Conservation (phyloP, 2,329 filamentous ascomycete genomes). For the Thielaviopsis euricoi region DNA sequence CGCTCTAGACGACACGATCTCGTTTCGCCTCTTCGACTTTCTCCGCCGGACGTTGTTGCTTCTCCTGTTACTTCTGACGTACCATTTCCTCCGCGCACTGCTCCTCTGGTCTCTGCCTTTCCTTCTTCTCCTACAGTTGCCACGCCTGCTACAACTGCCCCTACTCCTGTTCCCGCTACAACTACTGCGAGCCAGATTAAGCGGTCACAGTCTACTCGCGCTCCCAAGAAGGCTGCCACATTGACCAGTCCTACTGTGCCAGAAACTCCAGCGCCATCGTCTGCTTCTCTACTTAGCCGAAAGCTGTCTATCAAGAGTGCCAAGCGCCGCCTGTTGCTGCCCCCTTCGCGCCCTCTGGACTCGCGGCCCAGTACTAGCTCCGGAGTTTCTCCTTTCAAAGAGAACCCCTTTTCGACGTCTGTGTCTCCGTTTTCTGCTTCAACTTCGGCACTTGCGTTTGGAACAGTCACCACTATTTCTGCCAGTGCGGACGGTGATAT, state of each 20-base stretch:
- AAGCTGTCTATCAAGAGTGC: neutral
- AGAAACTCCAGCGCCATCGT: neutral
- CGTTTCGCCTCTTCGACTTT: constrained; percentile 10
- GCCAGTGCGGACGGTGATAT: neutral
- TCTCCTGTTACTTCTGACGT: neutral
- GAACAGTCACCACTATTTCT: constrained; percentile 1
- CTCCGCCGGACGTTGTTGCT: constrained; percentile 4
- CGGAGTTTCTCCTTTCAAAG: neutral
- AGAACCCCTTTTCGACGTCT: neutral
- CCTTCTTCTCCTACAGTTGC: neutral
- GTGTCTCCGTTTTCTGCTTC: neutral
- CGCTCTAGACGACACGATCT: constrained; percentile 7
- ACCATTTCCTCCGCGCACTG: no score
- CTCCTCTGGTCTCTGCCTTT: neutral
- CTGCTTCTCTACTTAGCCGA: neutral
- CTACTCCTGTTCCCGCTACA: neutral
- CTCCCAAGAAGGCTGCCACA: neutral
- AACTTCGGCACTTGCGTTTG: neutral
- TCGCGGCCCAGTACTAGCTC: neutral
- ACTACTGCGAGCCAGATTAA: neutral
- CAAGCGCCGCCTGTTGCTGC: neutral
- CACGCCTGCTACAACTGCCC: neutral
- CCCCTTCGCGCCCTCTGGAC: neutral
- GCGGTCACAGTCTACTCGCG: neutral
- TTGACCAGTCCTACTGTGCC: neutral